These are phyloP conservation scores for Talaromyces borbonicus DNA, from an alignment of 495 filamentous ascomycete species.

Conservation along the genomic window DNA sequence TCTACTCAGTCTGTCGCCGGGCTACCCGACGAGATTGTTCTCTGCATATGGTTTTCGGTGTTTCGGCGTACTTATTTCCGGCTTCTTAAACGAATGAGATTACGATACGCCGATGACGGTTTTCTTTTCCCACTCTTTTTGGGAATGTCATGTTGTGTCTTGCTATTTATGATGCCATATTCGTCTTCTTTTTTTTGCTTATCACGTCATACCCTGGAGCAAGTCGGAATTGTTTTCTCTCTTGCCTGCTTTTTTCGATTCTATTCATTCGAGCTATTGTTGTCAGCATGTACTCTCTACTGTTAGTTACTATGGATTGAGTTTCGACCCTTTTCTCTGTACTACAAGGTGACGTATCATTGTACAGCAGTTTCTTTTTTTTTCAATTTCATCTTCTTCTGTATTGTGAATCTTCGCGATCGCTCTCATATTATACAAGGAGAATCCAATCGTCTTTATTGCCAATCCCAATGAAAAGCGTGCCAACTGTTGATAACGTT, in stretches of 20 bases:
- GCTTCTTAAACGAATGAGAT: constrained; percentile 11
- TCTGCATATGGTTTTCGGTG: constrained; percentile 17
- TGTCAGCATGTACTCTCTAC: background rate
- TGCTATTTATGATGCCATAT: constrained; percentile 1
- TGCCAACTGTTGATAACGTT: too few species aligned
- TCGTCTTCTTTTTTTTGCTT: constrained; percentile 13
- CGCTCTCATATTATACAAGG: too few species aligned
- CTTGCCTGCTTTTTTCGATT: constrained; percentile 10
- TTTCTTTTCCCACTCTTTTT: constrained; percentile 23
- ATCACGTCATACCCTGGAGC: constrained; percentile 7
- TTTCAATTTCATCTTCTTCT: constrained; percentile 9
- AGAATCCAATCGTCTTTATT: too few species aligned
- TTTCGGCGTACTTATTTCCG: constrained; percentile 16
- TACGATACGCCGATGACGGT: constrained; percentile 12
- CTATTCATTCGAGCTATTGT: constrained; percentile 7
- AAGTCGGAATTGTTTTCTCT: constrained; percentile 5
- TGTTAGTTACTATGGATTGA: background rate
- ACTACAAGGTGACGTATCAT: constrained; percentile 18
- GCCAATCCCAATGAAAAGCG: too few species aligned
- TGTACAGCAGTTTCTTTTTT: constrained; percentile 17
- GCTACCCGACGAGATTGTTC: constrained; percentile 7
- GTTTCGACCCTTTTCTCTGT: constrained; percentile 2
- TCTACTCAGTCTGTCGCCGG: constrained; percentile 9
- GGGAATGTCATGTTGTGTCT: background rate
- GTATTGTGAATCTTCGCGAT: constrained; percentile 13